A percentile compares a stretch with the other conserved stretches of the same genome.
Conservation (phyloP, 352 stramenopile species). For the Bremia lactucae region DNA sequence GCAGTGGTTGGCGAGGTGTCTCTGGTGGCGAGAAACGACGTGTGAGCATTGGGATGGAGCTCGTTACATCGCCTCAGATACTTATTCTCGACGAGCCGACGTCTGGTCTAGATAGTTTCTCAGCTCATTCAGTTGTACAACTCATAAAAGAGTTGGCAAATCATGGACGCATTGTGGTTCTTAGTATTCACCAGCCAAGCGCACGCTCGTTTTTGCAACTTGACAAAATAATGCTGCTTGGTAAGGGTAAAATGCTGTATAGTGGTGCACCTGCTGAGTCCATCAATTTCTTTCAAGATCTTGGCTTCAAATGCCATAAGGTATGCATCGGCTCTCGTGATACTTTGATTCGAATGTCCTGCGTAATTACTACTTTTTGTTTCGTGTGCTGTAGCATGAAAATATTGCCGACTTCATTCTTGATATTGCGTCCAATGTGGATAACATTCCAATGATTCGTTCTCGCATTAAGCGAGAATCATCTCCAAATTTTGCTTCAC, state of each 20-base stretch:
- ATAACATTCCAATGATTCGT: constrained; percentile 52
- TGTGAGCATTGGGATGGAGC: constrained; percentile 89
- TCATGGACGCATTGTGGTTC: constrained; percentile 68
- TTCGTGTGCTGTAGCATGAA: constrained; percentile 31
- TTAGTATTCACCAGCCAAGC: constrained; percentile 87
- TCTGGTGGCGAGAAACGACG: constrained; percentile 89
- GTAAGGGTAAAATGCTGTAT: constrained; percentile 65
- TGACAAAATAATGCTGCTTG: constrained; percentile 88
- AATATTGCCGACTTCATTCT: constrained; percentile 80
- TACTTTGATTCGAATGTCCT: neutral
- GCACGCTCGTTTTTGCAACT: constrained; percentile 85
- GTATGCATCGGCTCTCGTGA: too few relatives aligned
- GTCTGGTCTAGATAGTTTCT: constrained; percentile 86
- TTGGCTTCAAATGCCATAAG: neutral
- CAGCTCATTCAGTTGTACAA: constrained; percentile 82
- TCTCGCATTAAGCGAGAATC: constrained; percentile 31
- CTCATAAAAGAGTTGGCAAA: constrained; percentile 80
- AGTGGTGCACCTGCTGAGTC: constrained; percentile 35
- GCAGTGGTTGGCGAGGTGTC: constrained; percentile 65
- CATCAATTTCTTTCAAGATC: constrained; percentile 7
- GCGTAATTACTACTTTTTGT: constrained; percentile 28
- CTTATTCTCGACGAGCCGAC: constrained; percentile 89
- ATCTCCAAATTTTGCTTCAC: constrained; percentile 8
- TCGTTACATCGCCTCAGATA: constrained; percentile 84
- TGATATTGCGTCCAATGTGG: constrained; percentile 51